phyloP scores from a whole-genome alignment of 2,329 filamentous ascomycete genomes.

The Colletotrichum chlorophyti region DNA sequence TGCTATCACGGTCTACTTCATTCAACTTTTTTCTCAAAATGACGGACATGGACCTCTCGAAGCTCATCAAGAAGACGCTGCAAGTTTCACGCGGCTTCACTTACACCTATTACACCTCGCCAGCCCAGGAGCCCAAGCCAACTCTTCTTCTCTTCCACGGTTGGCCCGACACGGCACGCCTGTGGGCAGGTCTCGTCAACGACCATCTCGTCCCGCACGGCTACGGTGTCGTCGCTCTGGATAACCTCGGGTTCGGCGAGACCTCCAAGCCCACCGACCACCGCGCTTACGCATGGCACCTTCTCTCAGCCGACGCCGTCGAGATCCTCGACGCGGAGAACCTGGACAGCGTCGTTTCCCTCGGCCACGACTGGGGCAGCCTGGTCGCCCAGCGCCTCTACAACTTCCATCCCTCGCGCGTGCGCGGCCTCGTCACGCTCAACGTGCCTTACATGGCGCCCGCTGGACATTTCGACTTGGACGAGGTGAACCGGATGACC shows the following conservation, averaged over 20 bases:
- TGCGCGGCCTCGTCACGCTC: slow-evolving; percentile 48
- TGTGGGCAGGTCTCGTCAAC: slow-evolving; percentile 51
- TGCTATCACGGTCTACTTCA: no score
- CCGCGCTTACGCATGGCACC: slow-evolving; percentile 42
- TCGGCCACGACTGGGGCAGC: slow-evolving; percentile 59
- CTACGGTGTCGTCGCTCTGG: slow-evolving; percentile 45
- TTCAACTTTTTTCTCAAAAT: not conserved
- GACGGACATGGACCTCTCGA: slow-evolving; percentile 29
- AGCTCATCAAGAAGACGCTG: slow-evolving; percentile 37
- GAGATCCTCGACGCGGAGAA: slow-evolving; percentile 48
- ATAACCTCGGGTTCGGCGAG: slow-evolving; percentile 46
- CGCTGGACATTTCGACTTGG: slow-evolving; percentile 41
- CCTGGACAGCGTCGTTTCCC: slow-evolving; percentile 42
- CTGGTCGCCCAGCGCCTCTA: slow-evolving; percentile 46
- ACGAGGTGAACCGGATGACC: slow-evolving; percentile 38
- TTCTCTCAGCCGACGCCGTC: slow-evolving; percentile 43
- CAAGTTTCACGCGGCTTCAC: slow-evolving; percentile 39
- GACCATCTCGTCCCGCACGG: slow-evolving; percentile 44
- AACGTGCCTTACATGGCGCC: slow-evolving; percentile 50
- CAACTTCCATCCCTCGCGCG: slow-evolving; percentile 46
- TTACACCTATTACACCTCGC: slow-evolving; percentile 48
- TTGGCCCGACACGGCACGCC: slow-evolving; percentile 52
- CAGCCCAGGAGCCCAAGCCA: slow-evolving; percentile 34
- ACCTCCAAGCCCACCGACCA: slow-evolving; percentile 48
- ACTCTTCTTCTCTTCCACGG: slow-evolving; percentile 54